Evolutionary conservation across 2,329 filamentous ascomycete species (phyloP).

Genomic region (Colletotrichum plurivorum): DNA sequence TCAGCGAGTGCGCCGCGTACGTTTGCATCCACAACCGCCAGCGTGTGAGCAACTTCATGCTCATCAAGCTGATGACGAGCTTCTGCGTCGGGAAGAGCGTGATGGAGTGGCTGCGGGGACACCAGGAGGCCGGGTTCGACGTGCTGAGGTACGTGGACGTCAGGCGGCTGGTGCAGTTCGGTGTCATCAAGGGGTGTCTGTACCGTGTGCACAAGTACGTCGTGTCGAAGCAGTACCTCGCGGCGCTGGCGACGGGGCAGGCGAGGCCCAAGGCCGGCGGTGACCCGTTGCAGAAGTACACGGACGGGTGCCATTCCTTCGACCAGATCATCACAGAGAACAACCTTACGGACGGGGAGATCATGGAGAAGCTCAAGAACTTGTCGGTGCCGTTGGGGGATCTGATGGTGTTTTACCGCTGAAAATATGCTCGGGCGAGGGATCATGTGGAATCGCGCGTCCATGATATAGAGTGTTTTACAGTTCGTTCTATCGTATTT

Average conservation of each 20-base stretch:
- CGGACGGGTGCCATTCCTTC: slow-evolving; percentile 82
- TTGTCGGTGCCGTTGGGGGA: slow-evolving; percentile 67
- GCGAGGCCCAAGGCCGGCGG: slow-evolving; percentile 56
- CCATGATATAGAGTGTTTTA: slow-evolving; percentile 24
- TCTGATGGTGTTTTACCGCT: slow-evolving; percentile 68
- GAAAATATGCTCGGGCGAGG: not conserved
- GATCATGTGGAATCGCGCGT: not conserved
- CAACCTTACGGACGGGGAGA: slow-evolving; percentile 77
- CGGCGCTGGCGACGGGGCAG: slow-evolving; percentile 68
- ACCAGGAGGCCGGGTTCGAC: slow-evolving; percentile 75
- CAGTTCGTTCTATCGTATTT: slow-evolving; percentile 31
- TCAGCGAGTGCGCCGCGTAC: slow-evolving; percentile 91
- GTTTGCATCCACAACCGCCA: slow-evolving; percentile 70
- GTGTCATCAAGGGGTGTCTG: slow-evolving; percentile 93
- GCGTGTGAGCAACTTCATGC: slow-evolving; percentile 70
- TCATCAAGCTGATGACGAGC: slow-evolving; percentile 88
- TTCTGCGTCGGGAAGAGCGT: slow-evolving; percentile 88
- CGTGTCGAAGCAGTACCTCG: slow-evolving; percentile 75
- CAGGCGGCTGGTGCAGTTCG: slow-evolving; percentile 93
- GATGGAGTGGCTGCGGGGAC: slow-evolving; percentile 86
- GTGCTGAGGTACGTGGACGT: slow-evolving; percentile 86
- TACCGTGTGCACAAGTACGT: slow-evolving; percentile 95
- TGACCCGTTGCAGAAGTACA: slow-evolving; percentile 74
- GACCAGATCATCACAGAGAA: slow-evolving; percentile 87
- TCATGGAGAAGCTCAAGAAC: slow-evolving; percentile 76